These are phyloP conservation scores for Penicillium longicatenatum DNA, from an alignment of 495 filamentous ascomycete species.

Conservation along the genomic window DNA sequence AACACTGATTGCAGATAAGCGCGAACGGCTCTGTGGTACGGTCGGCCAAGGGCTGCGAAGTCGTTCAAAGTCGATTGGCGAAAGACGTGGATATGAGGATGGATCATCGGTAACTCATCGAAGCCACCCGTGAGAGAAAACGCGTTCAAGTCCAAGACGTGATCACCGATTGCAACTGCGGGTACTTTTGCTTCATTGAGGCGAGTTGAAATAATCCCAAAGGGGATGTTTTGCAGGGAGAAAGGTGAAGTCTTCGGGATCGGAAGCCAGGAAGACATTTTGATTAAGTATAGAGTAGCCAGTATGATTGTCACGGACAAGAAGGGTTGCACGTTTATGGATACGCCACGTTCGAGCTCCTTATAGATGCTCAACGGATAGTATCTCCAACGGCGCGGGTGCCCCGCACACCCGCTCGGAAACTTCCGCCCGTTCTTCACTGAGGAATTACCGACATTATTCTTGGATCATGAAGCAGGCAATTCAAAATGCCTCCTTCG, in stretches of 20 bases:
- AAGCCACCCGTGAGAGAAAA: constrained; percentile 65
- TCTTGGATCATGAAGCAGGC: too few species aligned
- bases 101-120: constrained; percentile 56
- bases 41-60: constrained; percentile 76
- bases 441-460: too few species aligned
- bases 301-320: not conserved
- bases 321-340: not conserved
- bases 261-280: constrained; percentile 67
- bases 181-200: constrained; percentile 58
- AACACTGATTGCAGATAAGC: constrained; percentile 74
- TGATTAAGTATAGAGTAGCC: constrained; percentile 29
- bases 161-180: constrained; percentile 75
- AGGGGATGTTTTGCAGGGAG: constrained; percentile 87
- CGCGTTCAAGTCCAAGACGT: constrained; percentile 73
- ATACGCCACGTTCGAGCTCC: too few species aligned
- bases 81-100: constrained; percentile 63
- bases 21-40: constrained; percentile 70
- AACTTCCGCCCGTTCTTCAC: too few species aligned
- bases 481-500: too few species aligned
- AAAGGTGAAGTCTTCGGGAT: constrained; percentile 70
- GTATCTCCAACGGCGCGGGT: too few species aligned
- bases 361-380: too few species aligned
- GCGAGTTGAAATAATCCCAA: constrained; percentile 78
- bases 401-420: too few species aligned
- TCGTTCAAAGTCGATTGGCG: constrained; percentile 72